A percentile compares a stretch with the other conserved stretches of the same genome.
These are phyloP conservation scores for Naganishia sp. DNA, from an alignment of 1,284 basidiomycete genomes.

Conservation along the genomic window DNA sequence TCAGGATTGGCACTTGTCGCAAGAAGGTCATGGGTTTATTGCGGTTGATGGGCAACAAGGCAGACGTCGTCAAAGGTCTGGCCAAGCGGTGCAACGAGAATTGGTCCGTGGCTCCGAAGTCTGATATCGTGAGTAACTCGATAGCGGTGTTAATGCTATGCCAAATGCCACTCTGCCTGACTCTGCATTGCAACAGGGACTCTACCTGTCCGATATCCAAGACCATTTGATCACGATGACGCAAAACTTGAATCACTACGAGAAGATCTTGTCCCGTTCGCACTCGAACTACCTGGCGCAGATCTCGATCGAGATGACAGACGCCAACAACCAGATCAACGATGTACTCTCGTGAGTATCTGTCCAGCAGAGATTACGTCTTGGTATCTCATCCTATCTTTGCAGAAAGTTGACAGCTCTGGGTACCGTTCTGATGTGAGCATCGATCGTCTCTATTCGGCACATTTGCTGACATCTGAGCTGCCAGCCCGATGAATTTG, in stretches of 20 bases:
- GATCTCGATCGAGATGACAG: conserved; percentile 98
- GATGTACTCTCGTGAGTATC: conserved; percentile 69
- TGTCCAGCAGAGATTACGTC: not conserved
- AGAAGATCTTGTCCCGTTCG: conserved; percentile 96
- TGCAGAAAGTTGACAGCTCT: conserved; percentile 92
- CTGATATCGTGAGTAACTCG: conserved; percentile 76
- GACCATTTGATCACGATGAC: conserved; percentile 99
- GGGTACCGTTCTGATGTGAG: conserved; percentile 88
- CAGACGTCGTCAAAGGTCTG: conserved; percentile 97
- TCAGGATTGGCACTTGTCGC: conserved; percentile 91
- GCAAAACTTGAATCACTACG: conserved; percentile 97
- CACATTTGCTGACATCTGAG: not conserved
- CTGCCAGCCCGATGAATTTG: conserved; percentile 77
- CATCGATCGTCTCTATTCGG: not conserved
- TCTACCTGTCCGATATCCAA: conserved; percentile 92
- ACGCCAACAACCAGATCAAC: conserved; percentile 99
- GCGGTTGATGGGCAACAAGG: conserved; percentile 96
- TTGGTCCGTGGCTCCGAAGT: conserved; percentile 96
- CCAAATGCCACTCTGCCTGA: not conserved
- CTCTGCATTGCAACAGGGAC: conserved; percentile 62
- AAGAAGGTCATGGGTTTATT: conserved; percentile 99
- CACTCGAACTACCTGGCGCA: conserved; percentile 99
- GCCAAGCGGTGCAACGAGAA: conserved; percentile 98
- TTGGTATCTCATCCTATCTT: conserved; percentile 10
- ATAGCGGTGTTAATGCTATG: too few species aligned